phyloP scores from a whole-genome alignment of 495 filamentous ascomycete species.

The Friedmanniomyces simplex region DNA sequence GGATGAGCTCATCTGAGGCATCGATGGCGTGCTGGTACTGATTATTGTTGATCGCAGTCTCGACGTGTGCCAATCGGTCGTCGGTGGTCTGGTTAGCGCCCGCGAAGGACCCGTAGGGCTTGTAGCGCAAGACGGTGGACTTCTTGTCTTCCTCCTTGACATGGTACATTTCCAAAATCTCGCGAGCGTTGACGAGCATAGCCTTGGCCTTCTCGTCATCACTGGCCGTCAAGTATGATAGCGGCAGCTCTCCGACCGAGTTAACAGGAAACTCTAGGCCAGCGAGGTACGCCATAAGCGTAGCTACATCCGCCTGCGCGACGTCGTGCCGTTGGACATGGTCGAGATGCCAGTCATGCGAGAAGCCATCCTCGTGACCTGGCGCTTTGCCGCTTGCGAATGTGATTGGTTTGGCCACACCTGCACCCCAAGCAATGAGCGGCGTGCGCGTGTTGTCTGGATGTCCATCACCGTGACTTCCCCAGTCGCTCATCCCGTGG shows the following conservation, averaged over 20 bases:
- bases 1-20: constrained; percentile 63
- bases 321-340: constrained; percentile 81
- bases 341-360: constrained; percentile 75
- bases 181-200: constrained; percentile 71
- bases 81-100: constrained; percentile 54
- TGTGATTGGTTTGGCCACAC: constrained; percentile 64
- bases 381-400: constrained; percentile 44
- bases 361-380: constrained; percentile 89
- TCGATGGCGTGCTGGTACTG: constrained; percentile 64
- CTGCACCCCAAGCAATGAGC: constrained; percentile 88
- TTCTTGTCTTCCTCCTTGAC: constrained; percentile 89
- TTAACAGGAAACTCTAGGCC: constrained; percentile 91
- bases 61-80: constrained; percentile 56
- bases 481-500: constrained; percentile 98
- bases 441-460: constrained; percentile 96
- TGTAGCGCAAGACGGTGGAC: constrained; percentile 61
- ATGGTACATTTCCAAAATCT: constrained; percentile 92
- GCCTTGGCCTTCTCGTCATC: constrained; percentile 73
- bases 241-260: constrained; percentile 86
- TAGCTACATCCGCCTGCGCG: constrained; percentile 86
- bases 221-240: constrained; percentile 65
- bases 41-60: constrained; percentile 53
- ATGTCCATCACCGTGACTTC: constrained; percentile 94
- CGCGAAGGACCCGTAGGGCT: constrained; percentile 54
- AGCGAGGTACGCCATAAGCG: constrained; percentile 91